Evolutionary conservation across 805 yeast genomes (phyloP), one percentile per base, ranked within the genome.

Genomic region (Cyberlindnera euphorbiiphila): DNA sequence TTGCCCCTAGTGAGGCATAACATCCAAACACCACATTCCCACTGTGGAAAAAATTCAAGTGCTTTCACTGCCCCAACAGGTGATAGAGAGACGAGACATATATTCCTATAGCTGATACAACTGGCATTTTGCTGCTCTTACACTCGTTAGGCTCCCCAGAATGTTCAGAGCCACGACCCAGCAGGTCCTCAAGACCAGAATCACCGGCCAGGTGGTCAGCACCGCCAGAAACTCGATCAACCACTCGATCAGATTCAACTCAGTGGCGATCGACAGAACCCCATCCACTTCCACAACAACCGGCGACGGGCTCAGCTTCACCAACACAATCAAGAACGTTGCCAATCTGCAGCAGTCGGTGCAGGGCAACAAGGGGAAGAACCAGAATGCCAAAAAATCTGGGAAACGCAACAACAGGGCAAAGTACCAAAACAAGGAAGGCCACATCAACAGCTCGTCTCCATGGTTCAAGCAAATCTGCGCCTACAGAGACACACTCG

Each of bases 401-500:
- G 40, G 47, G 19, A 47, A 45, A 21, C 34, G 41, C 17, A 45
- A 50, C 34, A 35, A 42, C 27, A 43, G 39, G 20, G 29, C 33
- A 13, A 39, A 37, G 21, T 36, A 43, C 37, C 9, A 16, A 9
- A 32, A 34, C 29, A 51, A 62, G 17, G 62, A 61, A 11, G 57
- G 30, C 15, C 32, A 40, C 7, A 31, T 50, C 11, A 46, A 42
- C 23, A 28, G 42, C 19, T 39, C 53, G 1, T 53, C 75, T 6
- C 79, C 80, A 13, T 72, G 70, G 65, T 69, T 61, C 43, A 66
- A 68, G 38, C 75, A 74, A 41, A 63, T 74, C 7, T 46, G 64
- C 29, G 74, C 78, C 4, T 74, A 72, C 52, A 78, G 73, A 47
- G 79, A 75, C 43, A 69, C 71, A 40, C 60, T 68, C 4, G 45